Conservation (phyloP, 805 yeast species). For the Starmerella apicola region DNA sequence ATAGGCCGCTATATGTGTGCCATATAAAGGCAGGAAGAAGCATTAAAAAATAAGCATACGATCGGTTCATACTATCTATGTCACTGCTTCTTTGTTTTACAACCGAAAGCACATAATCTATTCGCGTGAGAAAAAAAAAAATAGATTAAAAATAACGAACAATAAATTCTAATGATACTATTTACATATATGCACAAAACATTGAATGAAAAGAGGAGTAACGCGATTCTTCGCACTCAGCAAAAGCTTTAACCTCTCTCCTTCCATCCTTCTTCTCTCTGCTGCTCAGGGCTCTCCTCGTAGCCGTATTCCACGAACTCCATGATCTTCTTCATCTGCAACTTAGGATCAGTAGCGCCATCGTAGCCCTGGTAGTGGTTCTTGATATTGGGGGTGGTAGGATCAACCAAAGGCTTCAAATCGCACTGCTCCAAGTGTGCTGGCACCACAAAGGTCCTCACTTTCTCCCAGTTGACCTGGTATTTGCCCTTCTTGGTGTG, state of each 20-base stretch:
- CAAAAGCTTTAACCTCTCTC: conserved; percentile 20
- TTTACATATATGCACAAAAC: neutral
- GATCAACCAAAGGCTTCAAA: conserved; percentile 68
- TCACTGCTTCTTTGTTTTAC: too few relatives aligned
- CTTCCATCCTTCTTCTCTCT: conserved; percentile 21
- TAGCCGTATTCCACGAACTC: conserved; percentile 66
- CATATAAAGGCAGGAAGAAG: too few relatives aligned
- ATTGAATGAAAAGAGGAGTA: neutral
- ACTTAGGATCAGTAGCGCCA: conserved; percentile 61
- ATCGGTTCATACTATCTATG: too few relatives aligned
- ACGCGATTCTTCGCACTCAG: too few relatives aligned
- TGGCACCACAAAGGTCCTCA: conserved; percentile 84
- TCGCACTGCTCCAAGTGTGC: conserved; percentile 27
- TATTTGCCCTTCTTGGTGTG: conserved; percentile 65
- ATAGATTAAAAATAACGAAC: too few relatives aligned
- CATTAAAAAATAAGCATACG: too few relatives aligned
- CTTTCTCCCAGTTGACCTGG: conserved; percentile 68
- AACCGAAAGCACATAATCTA: too few relatives aligned
- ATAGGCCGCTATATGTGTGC: too few relatives aligned
- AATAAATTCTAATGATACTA: too few relatives aligned
- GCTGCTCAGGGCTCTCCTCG: conserved; percentile 23
- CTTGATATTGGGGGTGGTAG: conserved; percentile 54
- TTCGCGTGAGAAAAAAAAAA: too few relatives aligned
- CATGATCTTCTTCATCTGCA: conserved; percentile 57
- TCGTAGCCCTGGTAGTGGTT: conserved; percentile 58